Evolutionary conservation across 257 asterid species (phyloP).

Genomic region (Nicotiana knightiana): DNA sequence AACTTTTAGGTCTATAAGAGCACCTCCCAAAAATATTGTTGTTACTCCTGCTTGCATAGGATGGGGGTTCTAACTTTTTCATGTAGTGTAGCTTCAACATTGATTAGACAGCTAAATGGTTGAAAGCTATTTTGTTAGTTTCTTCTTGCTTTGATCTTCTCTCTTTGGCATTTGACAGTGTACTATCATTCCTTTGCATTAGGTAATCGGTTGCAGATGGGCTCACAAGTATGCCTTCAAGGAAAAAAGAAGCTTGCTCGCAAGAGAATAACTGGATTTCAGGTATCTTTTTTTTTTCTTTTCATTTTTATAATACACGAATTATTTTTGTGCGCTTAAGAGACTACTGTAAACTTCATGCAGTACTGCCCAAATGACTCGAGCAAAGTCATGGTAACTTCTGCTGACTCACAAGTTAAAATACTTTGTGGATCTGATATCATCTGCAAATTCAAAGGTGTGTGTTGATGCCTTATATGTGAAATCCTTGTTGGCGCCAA

Average conservation of each 20-base stretch:
- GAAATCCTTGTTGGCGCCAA: not conserved
- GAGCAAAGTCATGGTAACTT: conserved; percentile 82
- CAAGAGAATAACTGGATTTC: conserved; percentile 82
- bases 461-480: not conserved
- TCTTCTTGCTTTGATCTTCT: not conserved
- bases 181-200: not conserved
- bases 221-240: conserved; percentile 49
- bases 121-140: not conserved
- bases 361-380: conserved; percentile 76
- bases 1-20: not conserved
- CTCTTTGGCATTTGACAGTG: not conserved
- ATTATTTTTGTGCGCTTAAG: not conserved
- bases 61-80: not conserved
- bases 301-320: not conserved
- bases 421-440: conserved; percentile 55
- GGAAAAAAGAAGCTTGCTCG: conserved; percentile 69
- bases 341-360: not conserved
- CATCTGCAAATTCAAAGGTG: conserved; percentile 75
- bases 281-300: conserved; percentile 32
- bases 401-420: conserved; percentile 75
- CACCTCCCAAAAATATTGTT: not conserved
- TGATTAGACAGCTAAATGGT: not conserved
- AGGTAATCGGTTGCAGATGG: conserved; percentile 68
- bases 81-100: not conserved
- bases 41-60: not conserved